Conservation (phyloP, 73 alveolate genomes). For the Diophrys appendiculata region DNA sequence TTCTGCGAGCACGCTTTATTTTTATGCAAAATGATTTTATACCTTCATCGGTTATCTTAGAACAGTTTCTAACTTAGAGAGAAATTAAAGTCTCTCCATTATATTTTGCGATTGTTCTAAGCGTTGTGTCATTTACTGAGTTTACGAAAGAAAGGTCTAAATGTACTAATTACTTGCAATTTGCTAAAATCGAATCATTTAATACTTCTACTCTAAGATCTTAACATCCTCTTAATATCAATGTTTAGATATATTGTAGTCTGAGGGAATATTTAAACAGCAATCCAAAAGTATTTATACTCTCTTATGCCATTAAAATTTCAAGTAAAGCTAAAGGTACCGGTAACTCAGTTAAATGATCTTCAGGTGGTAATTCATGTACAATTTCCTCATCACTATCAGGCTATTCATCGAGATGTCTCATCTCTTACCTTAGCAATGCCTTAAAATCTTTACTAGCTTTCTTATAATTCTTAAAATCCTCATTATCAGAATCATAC, state of each 20-base stretch:
- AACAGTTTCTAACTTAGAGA: slow-evolving; percentile 53
- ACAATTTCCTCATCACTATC: not conserved
- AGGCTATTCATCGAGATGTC: not conserved
- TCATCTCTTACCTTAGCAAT: not conserved
- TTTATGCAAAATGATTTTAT: slow-evolving; percentile 44
- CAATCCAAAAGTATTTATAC: not conserved
- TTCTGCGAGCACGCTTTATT: slow-evolving; percentile 28
- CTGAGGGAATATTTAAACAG: not conserved
- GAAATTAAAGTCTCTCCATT: slow-evolving; percentile 32
- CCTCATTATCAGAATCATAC: not conserved
- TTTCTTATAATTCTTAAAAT: too few relatives aligned
- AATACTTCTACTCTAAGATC: slow-evolving; percentile 29
- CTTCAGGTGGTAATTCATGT: not conserved
- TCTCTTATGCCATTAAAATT: not conserved
- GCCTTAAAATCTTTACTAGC: not conserved
- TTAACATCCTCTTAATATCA: slow-evolving; percentile 18
- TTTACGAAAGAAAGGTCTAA: slow-evolving; percentile 54
- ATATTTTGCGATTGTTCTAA: slow-evolving; percentile 14
- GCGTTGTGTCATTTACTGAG: slow-evolving; percentile 49
- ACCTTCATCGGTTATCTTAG: slow-evolving; percentile 56
- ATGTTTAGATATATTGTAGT: slow-evolving; percentile 18
- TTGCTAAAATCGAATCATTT: not conserved
- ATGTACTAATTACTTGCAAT: slow-evolving; percentile 13
- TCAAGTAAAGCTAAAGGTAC: not conserved
- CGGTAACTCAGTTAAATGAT: not conserved